phyloP scores from a whole-genome alignment of 257 asterid species.

The Scutellaria minor region DNA sequence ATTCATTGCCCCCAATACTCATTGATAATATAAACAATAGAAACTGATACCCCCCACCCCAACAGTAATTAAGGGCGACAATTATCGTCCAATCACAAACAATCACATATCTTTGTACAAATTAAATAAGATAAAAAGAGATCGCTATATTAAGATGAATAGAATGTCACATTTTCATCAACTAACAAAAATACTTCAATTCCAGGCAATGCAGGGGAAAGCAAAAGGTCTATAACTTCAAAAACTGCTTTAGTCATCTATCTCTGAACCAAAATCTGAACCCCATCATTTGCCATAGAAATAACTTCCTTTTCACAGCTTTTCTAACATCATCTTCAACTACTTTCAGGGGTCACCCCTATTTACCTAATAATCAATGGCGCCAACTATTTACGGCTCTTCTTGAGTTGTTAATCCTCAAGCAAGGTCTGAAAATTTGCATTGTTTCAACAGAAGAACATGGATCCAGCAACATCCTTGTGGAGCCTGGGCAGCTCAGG shows the following conservation, averaged over 20 bases:
- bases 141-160: background rate
- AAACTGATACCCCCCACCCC: background rate
- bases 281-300: conserved; percentile 26
- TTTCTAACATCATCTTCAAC: conserved; percentile 27
- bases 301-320: background rate
- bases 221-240: background rate
- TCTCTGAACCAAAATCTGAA: conserved; percentile 30
- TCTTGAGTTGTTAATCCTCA: background rate
- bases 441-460: conserved; percentile 83
- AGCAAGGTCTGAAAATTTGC: background rate
- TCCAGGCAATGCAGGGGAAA: background rate
- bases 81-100: background rate
- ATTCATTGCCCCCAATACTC: background rate
- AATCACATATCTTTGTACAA: background rate
- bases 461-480: conserved; percentile 69
- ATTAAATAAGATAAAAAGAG: background rate
- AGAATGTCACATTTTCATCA: background rate
- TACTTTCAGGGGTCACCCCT: conserved; percentile 13
- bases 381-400: conserved; percentile 39
- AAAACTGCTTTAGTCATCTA: conserved; percentile 11
- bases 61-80: background rate
- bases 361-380: background rate
- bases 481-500: conserved; percentile 86
- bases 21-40: background rate
- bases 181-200: background rate